Evolutionary conservation across 768 basidiomycete species (phyloP).

Genomic region (Termitomyces sp.): DNA sequence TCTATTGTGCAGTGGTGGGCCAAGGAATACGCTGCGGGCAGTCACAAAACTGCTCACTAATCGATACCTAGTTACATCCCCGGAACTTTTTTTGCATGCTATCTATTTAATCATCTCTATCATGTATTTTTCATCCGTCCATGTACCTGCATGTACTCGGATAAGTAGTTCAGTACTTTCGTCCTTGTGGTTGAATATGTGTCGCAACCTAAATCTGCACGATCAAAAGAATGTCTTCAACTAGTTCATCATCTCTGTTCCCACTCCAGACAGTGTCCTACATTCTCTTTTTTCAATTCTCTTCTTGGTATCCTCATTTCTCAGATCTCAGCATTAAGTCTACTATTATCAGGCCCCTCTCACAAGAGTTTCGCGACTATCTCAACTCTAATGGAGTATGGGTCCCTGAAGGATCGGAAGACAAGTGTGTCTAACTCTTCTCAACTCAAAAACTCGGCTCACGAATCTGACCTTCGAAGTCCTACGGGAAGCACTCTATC

Average conservation of each 20-base stretch:
- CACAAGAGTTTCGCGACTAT: slow-evolving; percentile 59
- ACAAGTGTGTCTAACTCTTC: slow-evolving; percentile 44
- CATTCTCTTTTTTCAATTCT: slow-evolving; percentile 74
- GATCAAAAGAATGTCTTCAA: slow-evolving; percentile 8
- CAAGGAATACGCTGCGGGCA: slow-evolving; percentile 31
- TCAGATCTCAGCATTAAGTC: slow-evolving; percentile 61
- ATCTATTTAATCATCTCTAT: slow-evolving; percentile 5
- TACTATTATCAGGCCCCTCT: slow-evolving; percentile 66
- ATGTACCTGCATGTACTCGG: not conserved
- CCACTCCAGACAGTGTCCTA: slow-evolving; percentile 45
- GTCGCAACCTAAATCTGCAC: not conserved
- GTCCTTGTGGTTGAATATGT: not conserved
- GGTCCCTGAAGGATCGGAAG: slow-evolving; percentile 76
- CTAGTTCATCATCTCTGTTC: slow-evolving; percentile 30
- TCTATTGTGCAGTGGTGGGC: slow-evolving; percentile 38
- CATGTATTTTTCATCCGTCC: slow-evolving; percentile 7
- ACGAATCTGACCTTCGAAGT: slow-evolving; percentile 25
- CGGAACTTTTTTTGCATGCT: not conserved
- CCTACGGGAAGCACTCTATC: slow-evolving; percentile 51
- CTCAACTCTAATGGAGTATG: slow-evolving; percentile 82
- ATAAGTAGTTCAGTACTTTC: not conserved
- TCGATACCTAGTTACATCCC: not conserved
- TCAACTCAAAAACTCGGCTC: not conserved
- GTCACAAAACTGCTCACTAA: slow-evolving; percentile 34
- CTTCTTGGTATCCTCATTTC: slow-evolving; percentile 79